phyloP scores from a whole-genome alignment of 768 basidiomycete genomes.

The Russula sp. region DNA sequence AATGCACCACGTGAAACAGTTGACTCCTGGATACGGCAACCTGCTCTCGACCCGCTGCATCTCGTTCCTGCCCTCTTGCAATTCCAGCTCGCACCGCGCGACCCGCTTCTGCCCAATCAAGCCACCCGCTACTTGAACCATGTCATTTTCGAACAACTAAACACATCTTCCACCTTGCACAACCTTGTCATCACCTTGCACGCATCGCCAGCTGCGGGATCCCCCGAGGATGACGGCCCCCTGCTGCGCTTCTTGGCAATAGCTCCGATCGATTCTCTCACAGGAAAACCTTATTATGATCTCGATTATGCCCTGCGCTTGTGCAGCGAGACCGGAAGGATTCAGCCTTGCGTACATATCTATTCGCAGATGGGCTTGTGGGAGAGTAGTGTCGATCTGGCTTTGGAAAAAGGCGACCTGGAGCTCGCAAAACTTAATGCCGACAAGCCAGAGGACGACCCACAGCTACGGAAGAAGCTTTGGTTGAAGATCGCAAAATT shows the following conservation, averaged over 20 bases:
- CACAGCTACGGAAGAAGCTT: slow-evolving; percentile 78
- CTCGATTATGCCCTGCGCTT: slow-evolving; percentile 93
- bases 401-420: slow-evolving; percentile 88
- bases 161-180: slow-evolving; percentile 81
- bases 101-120: slow-evolving; percentile 73
- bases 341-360: slow-evolving; percentile 89
- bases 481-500: slow-evolving; percentile 99
- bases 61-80: slow-evolving; percentile 86
- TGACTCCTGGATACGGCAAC: slow-evolving; percentile 85
- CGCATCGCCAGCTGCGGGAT: slow-evolving; percentile 44
- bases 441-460: slow-evolving; percentile 90
- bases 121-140: slow-evolving; percentile 86
- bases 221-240: slow-evolving; percentile 60
- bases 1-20: slow-evolving; percentile 85
- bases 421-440: slow-evolving; percentile 94
- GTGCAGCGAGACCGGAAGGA: slow-evolving; percentile 75
- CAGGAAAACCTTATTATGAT: slow-evolving; percentile 87
- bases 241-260: slow-evolving; percentile 76
- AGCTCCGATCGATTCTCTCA: slow-evolving; percentile 75
- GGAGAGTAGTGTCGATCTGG: slow-evolving; percentile 94
- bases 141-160: slow-evolving; percentile 72
- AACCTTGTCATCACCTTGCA: slow-evolving; percentile 90
- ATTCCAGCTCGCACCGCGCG: slow-evolving; percentile 62
- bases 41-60: slow-evolving; percentile 69
- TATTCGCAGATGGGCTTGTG: slow-evolving; percentile 97